Evolutionary conservation across 2,329 filamentous ascomycete species (phyloP).

Genomic region (Elsinoe ampelina): DNA sequence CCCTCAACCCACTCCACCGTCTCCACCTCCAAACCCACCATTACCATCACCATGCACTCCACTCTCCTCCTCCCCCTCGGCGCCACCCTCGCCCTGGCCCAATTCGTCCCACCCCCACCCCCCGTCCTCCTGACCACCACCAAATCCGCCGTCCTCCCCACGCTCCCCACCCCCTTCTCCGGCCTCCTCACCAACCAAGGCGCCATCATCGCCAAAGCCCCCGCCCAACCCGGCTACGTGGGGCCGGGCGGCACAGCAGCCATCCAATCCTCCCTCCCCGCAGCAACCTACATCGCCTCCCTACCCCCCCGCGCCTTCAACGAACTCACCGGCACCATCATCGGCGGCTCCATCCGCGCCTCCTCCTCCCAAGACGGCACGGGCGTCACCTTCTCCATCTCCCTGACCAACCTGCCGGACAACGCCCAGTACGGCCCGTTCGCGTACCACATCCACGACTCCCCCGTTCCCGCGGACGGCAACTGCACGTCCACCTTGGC

Average conservation of each 20-base stretch:
- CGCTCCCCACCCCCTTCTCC: conserved; percentile 16
- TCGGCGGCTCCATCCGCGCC: conserved; percentile 14
- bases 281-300: conserved; percentile 14
- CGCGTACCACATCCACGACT: conserved; percentile 62
- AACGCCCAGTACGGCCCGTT: conserved; percentile 15
- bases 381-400: conserved; percentile 14
- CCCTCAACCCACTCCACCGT: background rate
- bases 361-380: background rate
- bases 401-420: conserved; percentile 15
- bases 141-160: conserved; percentile 15
- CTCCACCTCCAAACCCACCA: background rate
- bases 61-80: background rate
- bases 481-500: conserved; percentile 60
- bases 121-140: conserved; percentile 12
- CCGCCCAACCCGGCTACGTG: conserved; percentile 11
- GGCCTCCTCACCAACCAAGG: conserved; percentile 18
- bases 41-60: background rate
- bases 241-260: conserved; percentile 4
- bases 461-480: conserved; percentile 54
- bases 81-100: conserved; percentile 10
- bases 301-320: conserved; percentile 15
- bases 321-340: conserved; percentile 15
- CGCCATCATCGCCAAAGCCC: conserved; percentile 17
- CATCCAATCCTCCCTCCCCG: conserved; percentile 10
- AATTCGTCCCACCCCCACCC: conserved; percentile 9